Evolutionary conservation across 768 basidiomycete genomes (phyloP), one percentile per base, ranked within the genome.

Genomic region (Lentinus tigrinus): DNA sequence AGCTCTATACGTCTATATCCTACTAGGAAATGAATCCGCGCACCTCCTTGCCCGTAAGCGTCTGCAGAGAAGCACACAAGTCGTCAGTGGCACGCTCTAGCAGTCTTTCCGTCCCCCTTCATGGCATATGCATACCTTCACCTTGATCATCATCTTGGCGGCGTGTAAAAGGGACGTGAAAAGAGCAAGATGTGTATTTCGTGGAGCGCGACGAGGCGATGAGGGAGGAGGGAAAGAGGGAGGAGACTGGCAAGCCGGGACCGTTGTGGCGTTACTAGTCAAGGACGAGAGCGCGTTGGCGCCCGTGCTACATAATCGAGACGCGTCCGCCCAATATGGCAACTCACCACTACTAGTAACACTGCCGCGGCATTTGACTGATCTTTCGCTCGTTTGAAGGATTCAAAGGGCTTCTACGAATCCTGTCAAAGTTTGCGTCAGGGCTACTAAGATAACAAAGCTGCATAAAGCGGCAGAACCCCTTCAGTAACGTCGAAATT

Each of bases 21-120:
- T 40, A 23, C 31, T 50, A 14, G 14, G 47, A 14, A n/a, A 46
- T 56, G 17, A 54, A 55, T 52, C 48, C 52, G 62, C 67, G 58
- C 68, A 95, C 96, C 87, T 98, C 96, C 75, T 97, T 98, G 61
- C 96, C 96, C 47, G 96, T 98, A 40, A 98, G 83, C 47, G 94
- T 96, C 95, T 98, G 39, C 14, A 28, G 13, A 16, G 54, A 38
- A 42, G 24, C 34, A 47, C 13, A 44, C 44, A 40, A 43, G 24
- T 52, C 57, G 40, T 14, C 28, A 65, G 47, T 47, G 60, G 38
- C 23, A 43, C 21, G 39, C 19, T 21, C 7, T 28, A 13, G 5
- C 17, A 14, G 16, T 4, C 23, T 26, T 3, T 6, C 13, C 23
- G 3, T 7, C 17, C 2, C 3, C 13, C 23, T 2, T 7, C 17